These are phyloP conservation scores for Schizochytrium sp. DNA, from an alignment of 108 stramenopile species.

Conservation along the genomic window DNA sequence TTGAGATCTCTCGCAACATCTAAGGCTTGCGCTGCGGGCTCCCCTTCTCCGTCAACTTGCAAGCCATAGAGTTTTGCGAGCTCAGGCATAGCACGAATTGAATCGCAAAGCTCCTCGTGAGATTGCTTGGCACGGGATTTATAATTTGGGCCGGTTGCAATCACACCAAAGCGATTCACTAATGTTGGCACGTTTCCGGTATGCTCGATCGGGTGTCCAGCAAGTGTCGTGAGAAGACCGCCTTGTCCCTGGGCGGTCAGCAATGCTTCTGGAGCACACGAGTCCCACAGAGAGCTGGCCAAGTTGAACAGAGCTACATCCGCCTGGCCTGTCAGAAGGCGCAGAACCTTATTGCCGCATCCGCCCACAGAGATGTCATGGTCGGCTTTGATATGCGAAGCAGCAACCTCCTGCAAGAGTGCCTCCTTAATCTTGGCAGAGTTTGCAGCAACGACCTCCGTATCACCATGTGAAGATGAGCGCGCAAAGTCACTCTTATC, in stretches of 20 bases:
- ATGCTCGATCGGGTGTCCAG: constrained; percentile 79
- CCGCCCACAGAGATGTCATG: constrained; percentile 69
- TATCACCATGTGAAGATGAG: neutral
- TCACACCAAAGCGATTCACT: constrained; percentile 78
- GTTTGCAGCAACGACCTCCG: neutral
- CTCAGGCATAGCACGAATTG: neutral
- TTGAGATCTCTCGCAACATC: constrained; percentile 79
- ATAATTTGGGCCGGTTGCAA: constrained; percentile 71
- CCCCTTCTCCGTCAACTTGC: constrained; percentile 64
- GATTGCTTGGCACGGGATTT: neutral
- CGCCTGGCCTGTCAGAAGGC: constrained; percentile 67
- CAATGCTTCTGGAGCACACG: constrained; percentile 78
- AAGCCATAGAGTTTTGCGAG: neutral
- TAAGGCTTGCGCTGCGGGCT: constrained; percentile 72
- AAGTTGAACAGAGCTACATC: constrained; percentile 76
- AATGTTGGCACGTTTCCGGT: constrained; percentile 3
- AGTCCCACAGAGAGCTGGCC: constrained; percentile 79
- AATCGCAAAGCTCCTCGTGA: neutral
- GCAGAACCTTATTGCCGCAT: constrained; percentile 76
- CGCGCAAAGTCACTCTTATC: neutral
- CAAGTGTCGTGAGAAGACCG: constrained; percentile 80
- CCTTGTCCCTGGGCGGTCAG: constrained; percentile 69
- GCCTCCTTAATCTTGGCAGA: neutral
- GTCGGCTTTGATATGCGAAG: neutral
- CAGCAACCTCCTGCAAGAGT: neutral